Percentiles rank a stretch among this genome's conserved stretches.
Conservation (phyloP, 352 stramenopile species). For the Nothophytophthora sp. region DNA sequence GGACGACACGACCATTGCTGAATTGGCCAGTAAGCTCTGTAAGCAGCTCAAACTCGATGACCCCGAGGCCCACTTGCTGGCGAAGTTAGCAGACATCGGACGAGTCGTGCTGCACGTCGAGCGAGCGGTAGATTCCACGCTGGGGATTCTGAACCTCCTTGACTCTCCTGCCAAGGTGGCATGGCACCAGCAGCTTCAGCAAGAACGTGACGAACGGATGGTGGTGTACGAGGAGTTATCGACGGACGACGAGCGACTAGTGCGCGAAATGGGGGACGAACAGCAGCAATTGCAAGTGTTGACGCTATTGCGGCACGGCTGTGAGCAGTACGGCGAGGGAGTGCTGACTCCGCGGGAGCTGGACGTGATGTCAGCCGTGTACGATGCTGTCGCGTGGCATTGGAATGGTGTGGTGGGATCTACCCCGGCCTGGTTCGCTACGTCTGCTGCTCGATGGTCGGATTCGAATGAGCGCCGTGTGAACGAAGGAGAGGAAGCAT, state of each 20-base stretch:
- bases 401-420: not conserved
- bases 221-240: not conserved
- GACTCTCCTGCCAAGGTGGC: too few species aligned
- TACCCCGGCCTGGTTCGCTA: constrained; percentile 7
- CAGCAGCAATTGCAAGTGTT: constrained; percentile 8
- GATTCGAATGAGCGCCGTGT: not conserved
- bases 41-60: not conserved
- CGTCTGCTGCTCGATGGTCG: not conserved
- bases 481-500: constrained; percentile 6
- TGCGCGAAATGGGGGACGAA: constrained; percentile 1
- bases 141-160: not conserved
- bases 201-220: not conserved
- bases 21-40: too few species aligned
- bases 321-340: not conserved
- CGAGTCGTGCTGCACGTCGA: constrained; percentile 4
- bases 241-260: not conserved
- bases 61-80: constrained; percentile 4
- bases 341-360: constrained; percentile 2
- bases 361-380: constrained; percentile 1
- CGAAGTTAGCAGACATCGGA: constrained; percentile 7
- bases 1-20: too few species aligned
- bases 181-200: not conserved
- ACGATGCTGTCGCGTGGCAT: not conserved
- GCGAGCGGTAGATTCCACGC: not conserved
- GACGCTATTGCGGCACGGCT: constrained; percentile 3